A percentile compares a stretch with the other conserved stretches of the same genome.
phyloP scores from a whole-genome alignment of 2,329 filamentous ascomycete genomes.

The Lojkania enalia region DNA sequence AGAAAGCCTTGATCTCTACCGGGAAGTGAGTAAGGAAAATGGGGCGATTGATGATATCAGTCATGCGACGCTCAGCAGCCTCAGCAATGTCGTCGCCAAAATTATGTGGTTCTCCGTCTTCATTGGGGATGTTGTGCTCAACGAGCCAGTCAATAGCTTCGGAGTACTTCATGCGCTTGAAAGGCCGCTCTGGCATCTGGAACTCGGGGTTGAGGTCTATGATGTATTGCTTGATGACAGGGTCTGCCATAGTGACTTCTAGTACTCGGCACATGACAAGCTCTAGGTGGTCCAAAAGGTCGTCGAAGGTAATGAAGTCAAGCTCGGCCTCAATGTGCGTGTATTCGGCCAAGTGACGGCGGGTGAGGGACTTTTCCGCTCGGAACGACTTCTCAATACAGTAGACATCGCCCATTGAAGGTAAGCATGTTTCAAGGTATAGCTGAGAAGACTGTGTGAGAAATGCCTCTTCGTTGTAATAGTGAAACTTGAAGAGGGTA shows the following conservation, averaged over 20 bases:
- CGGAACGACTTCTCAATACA: conserved; percentile 99
- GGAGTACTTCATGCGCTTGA: conserved; percentile 91
- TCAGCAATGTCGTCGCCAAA: conserved; percentile 99
- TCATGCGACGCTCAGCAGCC: conserved; percentile 95
- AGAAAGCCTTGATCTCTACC: conserved; percentile 96
- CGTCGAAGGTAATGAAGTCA: conserved; percentile 91
- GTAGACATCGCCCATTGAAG: conserved; percentile 91
- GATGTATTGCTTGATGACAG: conserved; percentile 71
- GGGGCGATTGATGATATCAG: conserved; percentile 90
- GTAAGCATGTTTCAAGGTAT: conserved; percentile 93
- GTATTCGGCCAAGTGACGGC: conserved; percentile 93
- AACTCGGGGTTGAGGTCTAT: conserved; percentile 92
- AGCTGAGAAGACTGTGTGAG: conserved; percentile 96
- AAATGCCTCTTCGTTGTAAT: conserved; percentile 89
- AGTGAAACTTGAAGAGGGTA: conserved; percentile 86
- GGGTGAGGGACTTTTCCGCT: conserved; percentile 92
- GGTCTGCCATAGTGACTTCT: conserved; percentile 73
- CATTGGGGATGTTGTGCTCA: conserved; percentile 88
- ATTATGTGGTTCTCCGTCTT: conserved; percentile 83
- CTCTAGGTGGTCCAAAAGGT: conserved; percentile 86
- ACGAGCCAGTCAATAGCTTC: conserved; percentile 94
- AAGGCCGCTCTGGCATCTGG: conserved; percentile 77
- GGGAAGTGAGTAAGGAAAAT: conserved; percentile 99
- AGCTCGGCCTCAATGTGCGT: conserved; percentile 96
- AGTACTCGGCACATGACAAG: conserved; percentile 85